These are phyloP conservation scores for Candida fluviatilis DNA, from an alignment of 805 yeast genomes.

Conservation along the genomic window DNA sequence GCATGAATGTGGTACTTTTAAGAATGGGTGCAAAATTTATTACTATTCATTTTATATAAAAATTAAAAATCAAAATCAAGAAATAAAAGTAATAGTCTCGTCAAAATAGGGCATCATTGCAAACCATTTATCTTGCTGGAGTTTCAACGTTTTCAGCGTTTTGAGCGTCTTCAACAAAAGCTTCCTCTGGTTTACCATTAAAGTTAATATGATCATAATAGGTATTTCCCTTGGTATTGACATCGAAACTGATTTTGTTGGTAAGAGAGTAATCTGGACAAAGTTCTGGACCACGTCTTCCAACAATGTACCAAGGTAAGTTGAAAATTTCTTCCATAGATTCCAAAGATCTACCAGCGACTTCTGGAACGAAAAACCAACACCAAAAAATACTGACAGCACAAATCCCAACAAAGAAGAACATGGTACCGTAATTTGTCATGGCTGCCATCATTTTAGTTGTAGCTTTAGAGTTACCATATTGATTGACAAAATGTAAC, in stretches of 20 bases:
- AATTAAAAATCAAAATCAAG: too few species aligned
- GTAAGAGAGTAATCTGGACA: slow-evolving; percentile 48
- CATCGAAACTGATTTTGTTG: slow-evolving; percentile 18
- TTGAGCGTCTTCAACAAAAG: not conserved
- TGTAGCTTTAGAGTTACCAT: slow-evolving; percentile 49
- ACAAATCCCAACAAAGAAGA: slow-evolving; percentile 43
- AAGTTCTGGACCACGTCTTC: slow-evolving; percentile 46
- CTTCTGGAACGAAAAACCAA: slow-evolving; percentile 47
- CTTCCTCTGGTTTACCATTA: slow-evolving; percentile 1
- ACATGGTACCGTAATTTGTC: slow-evolving; percentile 47
- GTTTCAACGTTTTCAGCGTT: not conserved
- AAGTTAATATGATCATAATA: slow-evolving; percentile 10
- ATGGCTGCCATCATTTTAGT: slow-evolving; percentile 45
- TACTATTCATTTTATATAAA: too few species aligned
- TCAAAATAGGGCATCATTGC: too few species aligned
- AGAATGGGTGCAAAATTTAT: too few species aligned
- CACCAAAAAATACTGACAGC: slow-evolving; percentile 36
- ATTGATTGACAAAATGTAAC: slow-evolving; percentile 52
- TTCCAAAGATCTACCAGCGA: slow-evolving; percentile 44
- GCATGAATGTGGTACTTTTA: too few species aligned
- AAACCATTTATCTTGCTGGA: not conserved
- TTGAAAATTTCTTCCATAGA: slow-evolving; percentile 45
- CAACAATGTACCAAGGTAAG: slow-evolving; percentile 53
- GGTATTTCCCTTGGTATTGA: slow-evolving; percentile 12
- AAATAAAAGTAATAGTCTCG: too few species aligned